These are phyloP conservation scores for Umbilicaria muhlenbergii DNA, from an alignment of 495 filamentous ascomycete genomes.

Conservation along the genomic window DNA sequence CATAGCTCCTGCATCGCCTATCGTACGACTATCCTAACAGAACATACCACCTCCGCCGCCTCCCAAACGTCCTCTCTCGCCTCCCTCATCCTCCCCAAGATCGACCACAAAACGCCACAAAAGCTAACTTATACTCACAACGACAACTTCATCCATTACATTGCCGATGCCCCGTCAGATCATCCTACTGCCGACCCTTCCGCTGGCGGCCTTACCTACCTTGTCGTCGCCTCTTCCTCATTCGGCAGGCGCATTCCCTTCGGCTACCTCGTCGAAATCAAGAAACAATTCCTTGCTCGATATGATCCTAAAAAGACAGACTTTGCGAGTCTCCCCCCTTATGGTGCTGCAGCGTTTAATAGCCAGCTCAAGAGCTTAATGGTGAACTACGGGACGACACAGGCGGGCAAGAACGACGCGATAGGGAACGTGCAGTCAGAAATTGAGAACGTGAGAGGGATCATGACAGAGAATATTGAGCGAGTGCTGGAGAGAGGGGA, in stretches of 20 bases:
- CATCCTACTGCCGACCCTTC: constrained; percentile 9
- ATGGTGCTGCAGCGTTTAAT: constrained; percentile 84
- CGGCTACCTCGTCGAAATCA: constrained; percentile 82
- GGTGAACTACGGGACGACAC: constrained; percentile 68
- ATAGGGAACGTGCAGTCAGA: constrained; percentile 68
- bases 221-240: constrained; percentile 48
- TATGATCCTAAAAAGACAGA: constrained; percentile 56
- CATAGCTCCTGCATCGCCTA: constrained; percentile 78
- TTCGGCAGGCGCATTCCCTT: constrained; percentile 82
- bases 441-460: constrained; percentile 83
- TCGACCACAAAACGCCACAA: constrained; percentile 61
- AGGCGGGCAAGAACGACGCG: constrained; percentile 62
- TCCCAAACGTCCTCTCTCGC: constrained; percentile 63
- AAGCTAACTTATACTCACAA: constrained; percentile 92
- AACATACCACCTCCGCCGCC: constrained; percentile 63
- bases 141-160: constrained; percentile 87
- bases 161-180: constrained; percentile 65
- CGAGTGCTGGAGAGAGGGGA: constrained; percentile 85
- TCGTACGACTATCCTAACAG: constrained; percentile 77
- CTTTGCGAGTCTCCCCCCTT: constrained; percentile 65
- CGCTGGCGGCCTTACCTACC: constrained; percentile 15
- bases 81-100: constrained; percentile 90
- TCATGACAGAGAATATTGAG: constrained; percentile 99
- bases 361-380: constrained; percentile 59
- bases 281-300: constrained; percentile 67